Percentiles rank a stretch among this genome's conserved stretches.
phyloP scores from a whole-genome alignment of 352 stramenopile genomes.

The Phytophthora sansomeana region DNA sequence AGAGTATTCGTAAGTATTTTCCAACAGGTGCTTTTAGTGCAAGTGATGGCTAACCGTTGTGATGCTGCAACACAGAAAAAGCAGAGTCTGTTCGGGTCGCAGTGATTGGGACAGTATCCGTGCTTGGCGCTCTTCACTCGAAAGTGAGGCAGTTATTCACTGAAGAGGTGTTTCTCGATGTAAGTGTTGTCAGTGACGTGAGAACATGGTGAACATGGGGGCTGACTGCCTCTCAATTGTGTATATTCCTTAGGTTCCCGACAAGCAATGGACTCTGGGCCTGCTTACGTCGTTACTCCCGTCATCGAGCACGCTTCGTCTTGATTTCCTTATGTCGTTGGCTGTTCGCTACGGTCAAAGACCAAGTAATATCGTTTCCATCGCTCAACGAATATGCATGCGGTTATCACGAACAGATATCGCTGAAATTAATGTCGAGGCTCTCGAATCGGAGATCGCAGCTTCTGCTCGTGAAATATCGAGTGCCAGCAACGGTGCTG shows the following conservation, averaged over 20 bases:
- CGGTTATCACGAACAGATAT: constrained; percentile 20
- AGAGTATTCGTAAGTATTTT: constrained; percentile 59
- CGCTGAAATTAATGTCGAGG: constrained; percentile 6
- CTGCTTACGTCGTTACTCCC: constrained; percentile 60
- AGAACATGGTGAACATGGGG: not conserved
- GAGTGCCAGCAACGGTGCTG: constrained; percentile 36
- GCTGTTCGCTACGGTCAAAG: constrained; percentile 81
- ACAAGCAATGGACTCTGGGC: constrained; percentile 60
- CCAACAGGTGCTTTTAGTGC: not conserved
- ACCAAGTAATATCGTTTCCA: constrained; percentile 72
- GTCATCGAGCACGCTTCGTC: constrained; percentile 34
- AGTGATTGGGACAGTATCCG: constrained; percentile 73
- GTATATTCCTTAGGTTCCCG: constrained; percentile 50
- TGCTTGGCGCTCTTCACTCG: constrained; percentile 56
- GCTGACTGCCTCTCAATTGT: not conserved
- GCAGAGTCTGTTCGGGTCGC: constrained; percentile 42
- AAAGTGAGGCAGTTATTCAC: constrained; percentile 82
- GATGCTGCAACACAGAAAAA: constrained; percentile 34
- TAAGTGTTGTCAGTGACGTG: constrained; percentile 30
- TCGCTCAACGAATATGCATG: constrained; percentile 53
- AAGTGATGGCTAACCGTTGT: not conserved
- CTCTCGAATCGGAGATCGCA: constrained; percentile 55
- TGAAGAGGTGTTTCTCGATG: constrained; percentile 77
- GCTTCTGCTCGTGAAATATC: constrained; percentile 56
- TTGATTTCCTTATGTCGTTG: constrained; percentile 62